Conservation (phyloP, 805 yeast species). For the Lipomyces spencermartinsiae region DNA sequence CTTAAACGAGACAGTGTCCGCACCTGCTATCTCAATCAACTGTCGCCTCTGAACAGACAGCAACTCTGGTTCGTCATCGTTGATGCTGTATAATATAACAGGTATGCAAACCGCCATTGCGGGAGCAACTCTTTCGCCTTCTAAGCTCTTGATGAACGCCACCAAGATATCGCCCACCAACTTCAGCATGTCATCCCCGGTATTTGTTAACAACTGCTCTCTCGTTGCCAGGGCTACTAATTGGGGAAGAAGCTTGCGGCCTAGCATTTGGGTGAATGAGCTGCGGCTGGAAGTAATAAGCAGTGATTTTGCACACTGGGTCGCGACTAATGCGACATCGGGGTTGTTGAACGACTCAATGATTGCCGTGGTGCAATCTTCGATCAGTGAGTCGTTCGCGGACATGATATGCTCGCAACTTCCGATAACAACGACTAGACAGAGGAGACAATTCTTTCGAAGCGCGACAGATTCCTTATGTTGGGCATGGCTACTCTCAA, state of each 20-base stretch:
- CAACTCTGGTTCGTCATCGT: conserved; percentile 17
- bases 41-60: conserved; percentile 29
- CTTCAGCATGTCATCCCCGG: conserved; percentile 46
- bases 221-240: conserved; percentile 47
- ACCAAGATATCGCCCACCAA: conserved; percentile 58
- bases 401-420: conserved; percentile 48
- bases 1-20: conserved; percentile 46
- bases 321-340: conserved; percentile 51
- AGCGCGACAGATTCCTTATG: conserved; percentile 35
- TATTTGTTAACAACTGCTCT: conserved; percentile 42
- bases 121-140: conserved; percentile 44
- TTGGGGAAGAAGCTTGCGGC: conserved; percentile 56
- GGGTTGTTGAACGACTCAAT: conserved; percentile 48
- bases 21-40: conserved; percentile 45
- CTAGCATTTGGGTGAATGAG: conserved; percentile 48
- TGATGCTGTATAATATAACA: conserved; percentile 33
- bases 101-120: conserved; percentile 45
- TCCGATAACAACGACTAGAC: conserved; percentile 56
- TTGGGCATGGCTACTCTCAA: conserved; percentile 25
- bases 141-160: conserved; percentile 51
- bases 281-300: conserved; percentile 49
- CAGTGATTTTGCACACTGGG: conserved; percentile 69
- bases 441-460: conserved; percentile 48
- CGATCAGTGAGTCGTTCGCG: conserved; percentile 50
- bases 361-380: conserved; percentile 46